Base-by-base conservation (phyloP, 1,284 basidiomycete genomes). In the Thecaphora frezii region DNA sequence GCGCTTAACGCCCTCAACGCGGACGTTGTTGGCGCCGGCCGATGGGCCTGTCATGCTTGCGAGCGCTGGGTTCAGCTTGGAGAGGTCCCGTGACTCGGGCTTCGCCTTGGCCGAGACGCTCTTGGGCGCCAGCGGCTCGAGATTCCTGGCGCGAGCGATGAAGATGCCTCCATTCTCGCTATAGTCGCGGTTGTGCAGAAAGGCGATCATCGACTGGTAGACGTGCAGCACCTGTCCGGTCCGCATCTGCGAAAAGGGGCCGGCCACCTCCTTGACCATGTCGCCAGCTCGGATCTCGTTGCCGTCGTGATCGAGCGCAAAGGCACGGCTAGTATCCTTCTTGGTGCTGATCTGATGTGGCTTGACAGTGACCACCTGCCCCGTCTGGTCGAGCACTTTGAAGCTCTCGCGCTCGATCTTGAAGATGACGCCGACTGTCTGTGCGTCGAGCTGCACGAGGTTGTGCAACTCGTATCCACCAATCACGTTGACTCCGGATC, bases 391-490 rank as follows among this genome's bases (percentile, higher is more conserved):
- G 44, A 98, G 84, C 1, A 99, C 89, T 55, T 91, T 89, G 85
- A 99, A 93, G 9, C 90, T 88, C 75, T 92, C 91, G 19, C 91
- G 87, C 79, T 98, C 96, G 4, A 94, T 93, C 81, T 96, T 96
- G 85, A 89, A 96, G 69, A 98, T 94, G 58, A 98, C 92, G 77
- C 93, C 94, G 24, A 93, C 91, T 1, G 93, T 96, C 78, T 92
- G 89, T 33, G 88, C 84, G 80, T 97, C 94, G 22, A 99, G 85
- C 83, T 96, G 92, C 36, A 98, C 93, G 44, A 99, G 82, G 78
- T 99, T 93, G 78, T 98, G 93, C 52, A 97, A 80, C 77, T 98
- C 93, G 76, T 93, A 98, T 69, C 93, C 88, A 25, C 92, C 93
- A 49, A 93, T 87, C 39, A 88, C 85, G 72, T 93, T 93, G 14